A percentile compares a stretch with the other conserved stretches of the same genome.
phyloP scores from a whole-genome alignment of 164 flowering plant genomes.

The Vitis amurensis region DNA sequence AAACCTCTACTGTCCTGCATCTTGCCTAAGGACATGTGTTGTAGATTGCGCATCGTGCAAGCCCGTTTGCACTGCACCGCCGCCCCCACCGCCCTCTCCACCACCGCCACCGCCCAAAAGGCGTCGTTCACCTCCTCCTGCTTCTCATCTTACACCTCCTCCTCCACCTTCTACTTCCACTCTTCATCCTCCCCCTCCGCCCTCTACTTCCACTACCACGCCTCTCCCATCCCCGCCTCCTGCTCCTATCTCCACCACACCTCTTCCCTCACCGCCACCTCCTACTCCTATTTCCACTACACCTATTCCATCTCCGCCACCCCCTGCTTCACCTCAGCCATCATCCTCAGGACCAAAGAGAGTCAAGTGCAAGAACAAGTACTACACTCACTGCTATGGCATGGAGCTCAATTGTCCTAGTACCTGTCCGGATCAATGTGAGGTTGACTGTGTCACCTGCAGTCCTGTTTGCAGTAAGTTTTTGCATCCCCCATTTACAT shows the following conservation, averaged over 20 bases:
- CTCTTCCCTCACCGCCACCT: conserved; percentile 10
- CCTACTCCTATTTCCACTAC: conserved; percentile 8
- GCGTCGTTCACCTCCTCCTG: conserved; percentile 1
- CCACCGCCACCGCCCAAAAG: background rate
- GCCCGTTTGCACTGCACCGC: conserved; percentile 22
- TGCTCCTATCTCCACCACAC: background rate
- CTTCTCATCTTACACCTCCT: conserved; percentile 1
- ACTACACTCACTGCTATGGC: conserved; percentile 30
- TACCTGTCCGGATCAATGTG: conserved; percentile 37
- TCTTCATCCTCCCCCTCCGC: conserved; percentile 9
- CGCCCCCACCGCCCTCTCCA: conserved; percentile 15
- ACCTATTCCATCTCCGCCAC: conserved; percentile 9
- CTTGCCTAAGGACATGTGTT: conserved; percentile 24
- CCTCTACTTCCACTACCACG: conserved; percentile 6
- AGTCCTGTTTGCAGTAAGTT: conserved; percentile 58
- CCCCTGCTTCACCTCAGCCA: conserved; percentile 10
- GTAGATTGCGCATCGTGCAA: conserved; percentile 31
- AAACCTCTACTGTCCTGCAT: conserved; percentile 19
- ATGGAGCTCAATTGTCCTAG: conserved; percentile 33
- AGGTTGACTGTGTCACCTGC: conserved; percentile 52
- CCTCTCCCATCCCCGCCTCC: conserved; percentile 16
- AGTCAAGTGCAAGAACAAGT: conserved; percentile 30
- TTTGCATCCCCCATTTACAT: background rate
- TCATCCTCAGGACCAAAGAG: conserved; percentile 6
- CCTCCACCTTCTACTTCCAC: conserved; percentile 4